Percentiles rank a stretch among this genome's conserved stretches.
Evolutionary conservation across 2,329 filamentous ascomycete genomes (phyloP).

Genomic region (Fusarium virguliforme): DNA sequence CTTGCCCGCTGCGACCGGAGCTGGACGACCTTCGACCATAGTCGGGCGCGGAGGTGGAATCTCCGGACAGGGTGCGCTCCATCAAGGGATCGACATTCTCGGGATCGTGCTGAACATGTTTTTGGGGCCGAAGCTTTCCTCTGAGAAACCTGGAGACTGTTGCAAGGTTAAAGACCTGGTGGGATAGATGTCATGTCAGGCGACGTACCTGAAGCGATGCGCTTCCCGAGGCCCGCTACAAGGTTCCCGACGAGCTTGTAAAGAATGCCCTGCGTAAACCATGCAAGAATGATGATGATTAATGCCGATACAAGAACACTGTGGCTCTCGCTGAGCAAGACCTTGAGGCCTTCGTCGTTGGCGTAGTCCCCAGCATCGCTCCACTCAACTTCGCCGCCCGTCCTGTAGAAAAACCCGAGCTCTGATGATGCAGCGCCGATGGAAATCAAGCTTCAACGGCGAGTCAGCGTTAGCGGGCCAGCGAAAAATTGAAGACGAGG

Average conservation of each 20-base stretch:
- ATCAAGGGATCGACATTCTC: constrained; percentile 42
- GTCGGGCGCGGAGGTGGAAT: constrained; percentile 9
- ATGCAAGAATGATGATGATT: constrained; percentile 45
- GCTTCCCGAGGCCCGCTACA: constrained; percentile 36
- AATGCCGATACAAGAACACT: constrained; percentile 44
- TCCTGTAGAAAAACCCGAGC: constrained; percentile 53
- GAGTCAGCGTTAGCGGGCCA: constrained; percentile 28
- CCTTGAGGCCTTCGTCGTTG: constrained; percentile 52
- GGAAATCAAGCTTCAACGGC: constrained; percentile 45
- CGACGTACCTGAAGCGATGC: constrained; percentile 47
- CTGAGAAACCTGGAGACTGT: constrained; percentile 37
- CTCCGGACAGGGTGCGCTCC: constrained; percentile 14
- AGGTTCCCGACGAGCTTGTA: constrained; percentile 45
- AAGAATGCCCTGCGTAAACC: constrained; percentile 45
- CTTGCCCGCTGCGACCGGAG: constrained; percentile 13
- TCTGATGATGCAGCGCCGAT: constrained; percentile 53
- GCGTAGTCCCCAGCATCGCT: constrained; percentile 51
- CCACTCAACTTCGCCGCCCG: constrained; percentile 55
- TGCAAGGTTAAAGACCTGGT: constrained; percentile 17
- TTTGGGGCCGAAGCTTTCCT: constrained; percentile 35
- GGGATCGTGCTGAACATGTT: constrained; percentile 34
- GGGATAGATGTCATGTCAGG: neutral
- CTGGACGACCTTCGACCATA: constrained; percentile 24
- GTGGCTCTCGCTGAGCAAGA: constrained; percentile 51
- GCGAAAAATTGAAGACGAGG: neutral